Percentiles rank a stretch among this genome's conserved stretches.
phyloP scores from a whole-genome alignment of 2,329 filamentous ascomycete genomes.

The Cordyceps cicadae region DNA sequence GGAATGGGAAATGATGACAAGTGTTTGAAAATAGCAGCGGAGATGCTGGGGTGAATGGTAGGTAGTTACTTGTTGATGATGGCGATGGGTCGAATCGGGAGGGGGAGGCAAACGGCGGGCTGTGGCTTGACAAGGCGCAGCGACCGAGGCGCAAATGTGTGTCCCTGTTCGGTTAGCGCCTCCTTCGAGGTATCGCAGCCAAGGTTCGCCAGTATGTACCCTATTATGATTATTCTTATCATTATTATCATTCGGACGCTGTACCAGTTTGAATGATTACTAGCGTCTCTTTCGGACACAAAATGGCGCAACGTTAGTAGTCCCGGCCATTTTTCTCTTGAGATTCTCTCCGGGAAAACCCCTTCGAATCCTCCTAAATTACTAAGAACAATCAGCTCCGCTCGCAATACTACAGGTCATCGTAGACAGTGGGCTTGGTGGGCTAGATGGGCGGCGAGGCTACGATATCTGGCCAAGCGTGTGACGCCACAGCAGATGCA shows the following conservation, averaged over 20 bases:
- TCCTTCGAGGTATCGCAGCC: no score
- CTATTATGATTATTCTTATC: neutral
- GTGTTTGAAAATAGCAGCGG: neutral
- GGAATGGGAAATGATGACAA: neutral
- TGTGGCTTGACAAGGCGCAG: neutral
- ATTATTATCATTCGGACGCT: neutral
- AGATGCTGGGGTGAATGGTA: neutral
- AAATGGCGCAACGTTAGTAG: no score
- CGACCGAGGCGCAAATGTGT: neutral
- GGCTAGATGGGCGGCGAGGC: neutral
- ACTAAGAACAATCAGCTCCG: constrained; percentile 1
- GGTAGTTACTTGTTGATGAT: neutral
- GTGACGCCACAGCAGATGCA: neutral
- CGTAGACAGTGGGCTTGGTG: constrained; percentile 1
- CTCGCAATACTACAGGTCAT: constrained; percentile 6
- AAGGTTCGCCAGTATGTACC: no score
- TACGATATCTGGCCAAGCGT: neutral
- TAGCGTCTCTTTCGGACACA: no score
- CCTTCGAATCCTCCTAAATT: no score
- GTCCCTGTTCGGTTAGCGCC: neutral
- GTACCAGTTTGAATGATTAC: no score
- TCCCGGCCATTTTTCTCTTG: neutral
- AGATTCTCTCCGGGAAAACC: neutral
- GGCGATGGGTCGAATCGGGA: neutral
- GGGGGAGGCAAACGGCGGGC: neutral